Base-by-base conservation (phyloP, 2,329 filamentous ascomycete species). In the Paracoccidioides lutzii region DNA sequence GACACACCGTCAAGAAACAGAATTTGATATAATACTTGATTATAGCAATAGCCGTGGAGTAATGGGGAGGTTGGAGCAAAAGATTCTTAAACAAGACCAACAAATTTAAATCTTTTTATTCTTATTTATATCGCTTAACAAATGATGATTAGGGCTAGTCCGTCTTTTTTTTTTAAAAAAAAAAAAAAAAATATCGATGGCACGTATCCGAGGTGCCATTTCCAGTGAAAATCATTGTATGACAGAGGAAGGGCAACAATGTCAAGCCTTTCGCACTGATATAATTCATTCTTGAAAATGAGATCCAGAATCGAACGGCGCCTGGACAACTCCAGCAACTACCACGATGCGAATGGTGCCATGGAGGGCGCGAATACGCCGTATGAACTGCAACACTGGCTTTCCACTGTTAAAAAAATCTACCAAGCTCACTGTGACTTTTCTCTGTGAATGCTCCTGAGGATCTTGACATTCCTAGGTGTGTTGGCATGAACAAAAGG, bases 401-500 rank as follows among this genome's bases (percentile, higher is more conserved):
- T 72, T 73, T 4, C 81, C 80, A 35, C 62, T 81, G 59, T 84
- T 82, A 0, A 84, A 80, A 0, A 77, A 81, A 62, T 84, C 82
- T 0, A 83, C 79, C 3, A 84, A 64, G 1, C 84, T 60, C 0
- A 83, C 62, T 0, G 68, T 76, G 12, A 56, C 51, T 46, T 68
- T 64, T 1, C 62, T 66, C 0, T 66, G 6, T 0, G 83, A 9
- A 60, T 80, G 74, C 1, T 73, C 43, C 0, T 35, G 2, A 22
- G 22, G 22, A 22, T 2, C 46, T 66, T 66, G 43, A 84, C 59
- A 40, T 83, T 75, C 0, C 63, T 54, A 1, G 64, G 59, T 41
- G 59, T 1, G 1, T 64, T 65, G 1, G 71, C 73, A 57, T 82
- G 79, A 0, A 81, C 50, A 53, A 82, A 81, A 63, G 69, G 73